A percentile compares a stretch with the other conserved stretches of the same genome.
Evolutionary conservation across 1,139 yeast species (phyloP).

Genomic region (Citeromyces hawaiiensis): DNA sequence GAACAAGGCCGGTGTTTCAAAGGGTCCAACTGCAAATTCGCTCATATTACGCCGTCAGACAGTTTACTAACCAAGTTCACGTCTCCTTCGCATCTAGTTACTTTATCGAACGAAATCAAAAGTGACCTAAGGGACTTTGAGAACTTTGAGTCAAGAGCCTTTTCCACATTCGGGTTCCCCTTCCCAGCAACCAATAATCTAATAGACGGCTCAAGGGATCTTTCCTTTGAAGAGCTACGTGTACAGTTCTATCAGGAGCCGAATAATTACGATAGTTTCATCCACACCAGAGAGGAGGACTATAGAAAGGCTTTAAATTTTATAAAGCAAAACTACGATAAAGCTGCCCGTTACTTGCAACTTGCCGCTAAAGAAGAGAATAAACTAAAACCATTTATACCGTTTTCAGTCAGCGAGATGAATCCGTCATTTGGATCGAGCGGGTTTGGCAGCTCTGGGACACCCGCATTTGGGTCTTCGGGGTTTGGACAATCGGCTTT

Average conservation of each 20-base stretch:
- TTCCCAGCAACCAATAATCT: constrained; percentile 26
- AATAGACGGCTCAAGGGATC: constrained; percentile 33
- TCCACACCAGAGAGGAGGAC: constrained; percentile 30
- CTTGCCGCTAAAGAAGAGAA: constrained; percentile 24
- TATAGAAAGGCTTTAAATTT: constrained; percentile 29
- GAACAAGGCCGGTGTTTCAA: neutral
- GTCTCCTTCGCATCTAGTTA: neutral
- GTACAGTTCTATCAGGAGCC: constrained; percentile 30
- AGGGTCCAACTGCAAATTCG: neutral
- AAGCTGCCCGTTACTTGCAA: constrained; percentile 48
- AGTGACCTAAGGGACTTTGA: neutral
- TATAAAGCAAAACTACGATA: constrained; percentile 24
- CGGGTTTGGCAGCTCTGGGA: constrained; percentile 7
- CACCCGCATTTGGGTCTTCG: constrained; percentile 7
- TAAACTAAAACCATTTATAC: constrained; percentile 25
- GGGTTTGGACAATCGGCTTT: constrained; percentile 7
- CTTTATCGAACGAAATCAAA: neutral
- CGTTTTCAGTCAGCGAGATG: constrained; percentile 16
- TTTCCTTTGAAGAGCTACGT: constrained; percentile 44
- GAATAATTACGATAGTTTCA: constrained; percentile 19
- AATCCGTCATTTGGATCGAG: constrained; percentile 11
- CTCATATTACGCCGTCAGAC: neutral
- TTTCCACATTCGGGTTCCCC: constrained; percentile 14
- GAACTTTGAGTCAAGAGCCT: constrained; percentile 1
- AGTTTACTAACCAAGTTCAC: neutral